A percentile compares a stretch with the other conserved stretches of the same genome.
Evolutionary conservation across 768 basidiomycete genomes (phyloP).

Genomic region (Lyophyllum semitale): DNA sequence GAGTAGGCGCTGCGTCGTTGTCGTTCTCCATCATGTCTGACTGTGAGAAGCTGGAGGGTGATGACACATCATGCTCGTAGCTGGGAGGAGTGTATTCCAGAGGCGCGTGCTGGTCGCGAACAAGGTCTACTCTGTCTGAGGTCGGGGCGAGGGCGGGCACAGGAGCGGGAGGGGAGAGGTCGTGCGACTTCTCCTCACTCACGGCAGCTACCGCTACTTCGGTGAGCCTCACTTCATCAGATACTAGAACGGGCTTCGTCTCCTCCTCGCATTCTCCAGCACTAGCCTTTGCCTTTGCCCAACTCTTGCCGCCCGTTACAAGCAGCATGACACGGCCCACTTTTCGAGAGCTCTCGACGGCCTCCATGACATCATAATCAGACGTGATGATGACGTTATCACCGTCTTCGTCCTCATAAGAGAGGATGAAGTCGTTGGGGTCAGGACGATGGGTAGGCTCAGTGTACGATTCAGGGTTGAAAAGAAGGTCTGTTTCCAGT

Average conservation of each 20-base stretch:
- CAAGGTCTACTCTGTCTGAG: background rate
- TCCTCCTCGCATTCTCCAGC: background rate
- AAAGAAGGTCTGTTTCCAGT: constrained; percentile 1
- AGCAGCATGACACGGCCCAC: constrained; percentile 3
- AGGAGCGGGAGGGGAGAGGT: no score
- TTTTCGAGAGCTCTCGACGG: background rate
- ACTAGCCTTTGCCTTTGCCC: background rate
- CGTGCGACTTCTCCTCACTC: no score
- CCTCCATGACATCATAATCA: constrained; percentile 1
- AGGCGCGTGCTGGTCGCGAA: background rate
- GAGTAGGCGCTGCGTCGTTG: background rate
- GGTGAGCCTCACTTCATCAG: no score
- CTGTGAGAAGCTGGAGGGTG: background rate
- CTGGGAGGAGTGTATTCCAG: constrained; percentile 4
- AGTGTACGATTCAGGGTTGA: background rate
- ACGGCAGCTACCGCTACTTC: no score
- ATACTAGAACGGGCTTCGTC: background rate
- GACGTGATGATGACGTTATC: constrained; percentile 3
- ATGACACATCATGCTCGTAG: background rate
- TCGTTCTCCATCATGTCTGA: no score
- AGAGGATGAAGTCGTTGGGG: background rate
- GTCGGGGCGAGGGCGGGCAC: background rate
- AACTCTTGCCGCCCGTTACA: background rate
- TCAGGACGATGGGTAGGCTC: background rate
- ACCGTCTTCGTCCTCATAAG: constrained; percentile 5